A percentile compares a stretch with the other conserved stretches of the same genome.
Evolutionary conservation across 768 basidiomycete species (phyloP).

Genomic region (Termitomyces sp.): DNA sequence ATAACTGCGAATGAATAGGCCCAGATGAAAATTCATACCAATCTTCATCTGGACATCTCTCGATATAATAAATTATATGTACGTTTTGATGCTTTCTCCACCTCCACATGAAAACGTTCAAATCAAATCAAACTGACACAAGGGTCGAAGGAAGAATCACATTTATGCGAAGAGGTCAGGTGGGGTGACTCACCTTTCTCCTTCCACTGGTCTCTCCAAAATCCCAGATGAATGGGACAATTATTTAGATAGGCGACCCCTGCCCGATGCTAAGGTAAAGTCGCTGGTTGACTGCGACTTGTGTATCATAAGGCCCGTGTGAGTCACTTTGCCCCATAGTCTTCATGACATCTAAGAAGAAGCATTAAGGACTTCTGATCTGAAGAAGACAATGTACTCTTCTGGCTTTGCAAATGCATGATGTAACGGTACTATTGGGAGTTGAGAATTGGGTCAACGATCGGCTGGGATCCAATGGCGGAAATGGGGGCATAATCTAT

Average conservation of each 20-base stretch:
- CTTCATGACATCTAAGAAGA: too few species aligned
- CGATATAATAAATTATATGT: neutral
- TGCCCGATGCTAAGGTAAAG: neutral
- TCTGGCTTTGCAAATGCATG: neutral
- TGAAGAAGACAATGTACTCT: neutral
- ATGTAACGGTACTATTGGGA: neutral
- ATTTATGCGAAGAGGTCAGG: neutral
- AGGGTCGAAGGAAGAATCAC: too few species aligned
- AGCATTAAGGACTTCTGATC: neutral
- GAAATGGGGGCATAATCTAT: slow-evolving; percentile 5
- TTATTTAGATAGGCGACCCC: neutral
- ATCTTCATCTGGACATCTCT: neutral
- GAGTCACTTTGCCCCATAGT: neutral
- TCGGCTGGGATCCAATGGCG: slow-evolving; percentile 8
- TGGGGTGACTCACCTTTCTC: neutral
- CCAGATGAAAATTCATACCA: neutral
- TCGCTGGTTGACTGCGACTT: neutral
- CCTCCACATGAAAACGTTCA: neutral
- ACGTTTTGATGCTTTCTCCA: neutral
- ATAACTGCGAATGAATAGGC: neutral
- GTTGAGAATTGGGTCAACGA: neutral
- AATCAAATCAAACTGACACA: neutral
- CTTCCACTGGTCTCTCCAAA: neutral
- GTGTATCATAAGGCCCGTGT: neutral
- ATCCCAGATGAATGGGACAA: neutral